Evolutionary conservation across 352 stramenopile genomes (phyloP).

Genomic region (Globisporangium spiculum): DNA sequence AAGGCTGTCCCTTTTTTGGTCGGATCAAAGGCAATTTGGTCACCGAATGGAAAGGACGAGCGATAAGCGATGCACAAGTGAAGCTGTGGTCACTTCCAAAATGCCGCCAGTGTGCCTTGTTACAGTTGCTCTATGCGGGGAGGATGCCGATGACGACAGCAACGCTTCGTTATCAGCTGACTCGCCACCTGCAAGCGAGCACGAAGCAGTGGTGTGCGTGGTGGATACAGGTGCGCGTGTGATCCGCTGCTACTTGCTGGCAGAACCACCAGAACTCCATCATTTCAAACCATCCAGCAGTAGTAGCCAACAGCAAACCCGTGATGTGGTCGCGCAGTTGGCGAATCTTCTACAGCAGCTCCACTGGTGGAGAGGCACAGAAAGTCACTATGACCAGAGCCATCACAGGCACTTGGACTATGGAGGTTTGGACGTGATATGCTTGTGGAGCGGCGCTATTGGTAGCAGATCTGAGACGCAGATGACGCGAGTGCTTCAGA

Average conservation of each 20-base stretch:
- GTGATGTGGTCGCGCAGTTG: slow-evolving; percentile 1
- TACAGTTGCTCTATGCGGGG: not conserved
- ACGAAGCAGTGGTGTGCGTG: slow-evolving; percentile 4
- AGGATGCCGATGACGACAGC: not conserved
- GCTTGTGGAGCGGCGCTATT: not conserved
- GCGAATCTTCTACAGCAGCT: slow-evolving; percentile 2
- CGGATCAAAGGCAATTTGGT: no score
- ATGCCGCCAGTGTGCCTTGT: not conserved
- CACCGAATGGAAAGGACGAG: no score
- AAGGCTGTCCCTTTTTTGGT: no score
- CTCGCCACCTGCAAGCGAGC: not conserved
- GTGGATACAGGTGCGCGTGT: slow-evolving; percentile 1
- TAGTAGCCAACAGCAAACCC: not conserved
- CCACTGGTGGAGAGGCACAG: slow-evolving; percentile 7
- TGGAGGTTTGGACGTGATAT: not conserved
- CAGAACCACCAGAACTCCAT: not conserved
- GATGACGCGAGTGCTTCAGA: not conserved
- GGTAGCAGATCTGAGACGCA: not conserved
- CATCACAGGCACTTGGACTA: not conserved
- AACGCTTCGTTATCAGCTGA: not conserved
- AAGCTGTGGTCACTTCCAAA: not conserved
- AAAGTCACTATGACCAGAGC: not conserved
- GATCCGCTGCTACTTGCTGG: slow-evolving; percentile 5
- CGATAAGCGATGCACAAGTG: not conserved
- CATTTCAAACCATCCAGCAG: not conserved